phyloP scores from a whole-genome alignment of 208 protist species.

The Acanthamoeba culbertsoni region DNA sequence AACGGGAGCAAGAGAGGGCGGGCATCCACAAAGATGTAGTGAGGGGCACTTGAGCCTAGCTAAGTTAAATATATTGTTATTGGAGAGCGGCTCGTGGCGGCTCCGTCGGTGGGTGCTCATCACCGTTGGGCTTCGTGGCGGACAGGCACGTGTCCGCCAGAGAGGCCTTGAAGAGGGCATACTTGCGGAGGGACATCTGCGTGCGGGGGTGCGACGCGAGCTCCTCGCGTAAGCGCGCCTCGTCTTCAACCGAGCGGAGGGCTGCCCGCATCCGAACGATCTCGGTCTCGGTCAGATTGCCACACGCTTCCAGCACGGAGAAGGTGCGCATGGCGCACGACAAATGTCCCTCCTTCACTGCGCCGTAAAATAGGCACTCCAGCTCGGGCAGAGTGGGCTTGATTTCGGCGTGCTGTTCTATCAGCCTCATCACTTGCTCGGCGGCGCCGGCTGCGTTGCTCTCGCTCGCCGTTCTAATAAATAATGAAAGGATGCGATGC shows the following conservation, averaged over 20 bases:
- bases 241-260: background rate
- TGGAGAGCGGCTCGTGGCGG: background rate
- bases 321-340: background rate
- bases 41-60: no score
- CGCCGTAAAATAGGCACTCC: background rate
- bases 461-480: no score
- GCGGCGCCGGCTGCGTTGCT: background rate
- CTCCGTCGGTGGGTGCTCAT: background rate
- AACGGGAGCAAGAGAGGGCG: background rate
- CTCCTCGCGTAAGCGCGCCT: background rate
- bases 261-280: background rate
- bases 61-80: background rate
- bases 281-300: background rate
- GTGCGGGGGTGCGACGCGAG: background rate
- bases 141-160: background rate
- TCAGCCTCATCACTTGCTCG: background rate
- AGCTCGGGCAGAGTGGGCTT: background rate
- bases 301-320: background rate
- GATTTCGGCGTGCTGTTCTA: background rate
- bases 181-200: background rate
- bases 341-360: background rate
- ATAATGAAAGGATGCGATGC: no score
- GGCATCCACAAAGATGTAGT: background rate
- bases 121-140: background rate
- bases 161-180: background rate